A percentile compares a stretch with the other conserved stretches of the same genome.
Evolutionary conservation across 345 rosid genomes (phyloP).

Genomic region (Brassica incana): DNA sequence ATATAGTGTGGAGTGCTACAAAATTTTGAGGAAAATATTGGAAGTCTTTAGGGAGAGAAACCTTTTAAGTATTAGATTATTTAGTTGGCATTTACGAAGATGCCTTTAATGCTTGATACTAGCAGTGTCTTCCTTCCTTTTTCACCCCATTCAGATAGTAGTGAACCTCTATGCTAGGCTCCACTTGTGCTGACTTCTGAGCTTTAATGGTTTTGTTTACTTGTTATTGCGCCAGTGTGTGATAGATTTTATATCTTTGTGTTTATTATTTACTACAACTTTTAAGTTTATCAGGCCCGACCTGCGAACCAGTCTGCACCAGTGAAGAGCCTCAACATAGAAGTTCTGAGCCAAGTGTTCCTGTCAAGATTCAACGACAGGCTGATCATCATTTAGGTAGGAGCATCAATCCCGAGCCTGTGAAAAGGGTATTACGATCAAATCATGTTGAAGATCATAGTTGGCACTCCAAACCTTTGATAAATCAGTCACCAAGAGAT

Average conservation of each 20-base stretch:
- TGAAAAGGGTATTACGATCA: constrained; percentile 34
- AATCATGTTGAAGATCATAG: constrained; percentile 29
- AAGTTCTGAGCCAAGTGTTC: constrained; percentile 47
- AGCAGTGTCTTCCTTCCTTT: constrained; percentile 25
- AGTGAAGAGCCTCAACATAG: constrained; percentile 50
- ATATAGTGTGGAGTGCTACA: background rate
- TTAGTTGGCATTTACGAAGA: constrained; percentile 26
- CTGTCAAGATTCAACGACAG: constrained; percentile 44
- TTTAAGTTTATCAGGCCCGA: constrained; percentile 75
- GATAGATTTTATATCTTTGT: constrained; percentile 19
- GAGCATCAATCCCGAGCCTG: constrained; percentile 44
- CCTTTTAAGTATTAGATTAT: constrained; percentile 1
- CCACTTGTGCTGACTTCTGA: constrained; percentile 25
- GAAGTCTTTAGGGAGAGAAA: background rate
- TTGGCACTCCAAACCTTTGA: constrained; percentile 28
- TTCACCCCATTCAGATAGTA: constrained; percentile 15
- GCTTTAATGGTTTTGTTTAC: constrained; percentile 6
- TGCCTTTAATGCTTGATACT: constrained; percentile 26
- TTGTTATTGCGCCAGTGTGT: constrained; percentile 11
- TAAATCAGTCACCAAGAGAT: constrained; percentile 48
- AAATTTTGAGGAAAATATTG: constrained; percentile 1
- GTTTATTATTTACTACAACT: constrained; percentile 61
- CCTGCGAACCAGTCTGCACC: constrained; percentile 51
- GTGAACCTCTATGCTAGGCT: constrained; percentile 13
- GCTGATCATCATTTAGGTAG: constrained; percentile 30